Percentiles rank a stretch among this genome's conserved stretches.
Conservation (phyloP, 2,329 filamentous ascomycete genomes). For the Colletotrichum paranaense region DNA sequence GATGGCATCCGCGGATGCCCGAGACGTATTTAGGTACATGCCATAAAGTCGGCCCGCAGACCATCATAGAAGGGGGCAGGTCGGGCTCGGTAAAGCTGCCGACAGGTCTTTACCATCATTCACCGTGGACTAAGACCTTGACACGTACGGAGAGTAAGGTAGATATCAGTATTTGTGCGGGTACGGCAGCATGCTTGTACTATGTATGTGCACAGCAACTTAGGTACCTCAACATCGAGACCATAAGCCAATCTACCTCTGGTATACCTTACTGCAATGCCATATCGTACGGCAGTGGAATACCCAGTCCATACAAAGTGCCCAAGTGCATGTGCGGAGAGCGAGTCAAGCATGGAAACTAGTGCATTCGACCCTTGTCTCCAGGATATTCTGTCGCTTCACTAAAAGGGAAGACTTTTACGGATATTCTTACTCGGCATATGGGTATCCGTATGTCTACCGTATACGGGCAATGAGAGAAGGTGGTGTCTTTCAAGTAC, state of each 20-base stretch:
- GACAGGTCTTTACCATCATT: neutral
- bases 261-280: no score
- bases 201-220: neutral
- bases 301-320: neutral
- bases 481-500: no score
- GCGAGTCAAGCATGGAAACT: neutral
- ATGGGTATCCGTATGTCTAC: no score
- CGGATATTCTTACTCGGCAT: no score
- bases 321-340: neutral
- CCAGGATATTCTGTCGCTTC: no score
- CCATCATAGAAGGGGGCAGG: neutral
- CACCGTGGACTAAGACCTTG: neutral
- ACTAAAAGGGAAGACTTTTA: no score
- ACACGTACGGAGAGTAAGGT: no score
- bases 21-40: neutral
- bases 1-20: neutral
- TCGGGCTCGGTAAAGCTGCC: neutral
- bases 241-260: neutral
- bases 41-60: no score
- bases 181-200: no score
- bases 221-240: no score
- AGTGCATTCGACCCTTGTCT: neutral
- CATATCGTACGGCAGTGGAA: neutral
- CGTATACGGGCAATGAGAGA: no score
- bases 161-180: no score